These are phyloP conservation scores for Neoarthrinium moseri DNA, from an alignment of 2,329 filamentous ascomycete genomes.

Conservation along the genomic window DNA sequence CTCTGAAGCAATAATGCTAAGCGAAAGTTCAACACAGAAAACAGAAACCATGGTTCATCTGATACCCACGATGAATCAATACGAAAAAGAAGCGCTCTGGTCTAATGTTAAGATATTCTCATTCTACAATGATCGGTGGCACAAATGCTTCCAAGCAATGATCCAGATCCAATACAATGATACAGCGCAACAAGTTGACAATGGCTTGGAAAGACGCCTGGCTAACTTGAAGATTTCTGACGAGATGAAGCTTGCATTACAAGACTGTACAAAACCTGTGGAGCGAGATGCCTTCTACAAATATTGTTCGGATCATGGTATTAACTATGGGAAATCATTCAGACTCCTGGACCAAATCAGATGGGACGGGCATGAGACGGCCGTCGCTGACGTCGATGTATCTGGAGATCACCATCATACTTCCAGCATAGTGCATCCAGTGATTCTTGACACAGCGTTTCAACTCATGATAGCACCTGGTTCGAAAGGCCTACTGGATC, in stretches of 20 bases:
- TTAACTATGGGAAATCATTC: conserved; percentile 30
- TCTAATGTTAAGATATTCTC: conserved; percentile 29
- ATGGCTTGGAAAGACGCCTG: conserved; percentile 14
- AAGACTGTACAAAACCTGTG: conserved; percentile 20
- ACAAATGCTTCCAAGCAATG: conserved; percentile 27
- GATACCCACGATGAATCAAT: conserved; percentile 19
- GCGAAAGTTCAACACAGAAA: conserved; percentile 24
- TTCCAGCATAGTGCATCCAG: conserved; percentile 32
- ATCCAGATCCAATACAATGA: conserved; percentile 29
- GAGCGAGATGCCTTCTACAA: conserved; percentile 27
- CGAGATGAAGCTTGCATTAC: conserved; percentile 14
- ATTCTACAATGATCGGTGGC: conserved; percentile 25
- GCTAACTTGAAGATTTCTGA: conserved; percentile 9
- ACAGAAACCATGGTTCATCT: conserved; percentile 30
- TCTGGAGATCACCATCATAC: conserved; percentile 17
- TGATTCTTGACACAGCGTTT: conserved; percentile 33
- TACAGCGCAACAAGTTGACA: conserved; percentile 13
- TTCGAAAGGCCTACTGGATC: conserved; percentile 16
- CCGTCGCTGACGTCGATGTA: conserved; percentile 22
- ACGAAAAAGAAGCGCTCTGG: conserved; percentile 22
- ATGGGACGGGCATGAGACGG: conserved; percentile 24
- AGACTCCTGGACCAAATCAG: conserved; percentile 26
- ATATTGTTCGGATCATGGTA: conserved; percentile 22
- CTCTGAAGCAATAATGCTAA: conserved; percentile 25
- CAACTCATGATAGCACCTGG: conserved; percentile 26